Evolutionary conservation across 345 rosid genomes (phyloP), one percentile per base, ranked within the genome.

Genomic region (Corchorus olitorius): DNA sequence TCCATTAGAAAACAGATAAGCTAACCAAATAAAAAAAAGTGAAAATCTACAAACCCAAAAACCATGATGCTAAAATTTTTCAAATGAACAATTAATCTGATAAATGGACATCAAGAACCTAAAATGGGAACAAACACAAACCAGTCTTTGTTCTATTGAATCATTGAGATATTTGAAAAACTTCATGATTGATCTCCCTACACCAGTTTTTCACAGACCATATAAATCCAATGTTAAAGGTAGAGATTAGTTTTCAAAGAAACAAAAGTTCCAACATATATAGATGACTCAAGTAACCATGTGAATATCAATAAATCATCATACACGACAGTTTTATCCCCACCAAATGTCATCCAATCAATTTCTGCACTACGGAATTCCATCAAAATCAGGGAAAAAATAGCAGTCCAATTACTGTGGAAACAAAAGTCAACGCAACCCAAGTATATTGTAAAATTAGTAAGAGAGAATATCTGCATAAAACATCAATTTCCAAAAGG

Each of bases 1-100:
- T 4, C 72, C 41, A 48, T 80, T 48, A 77, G 80, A 34, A 60
- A 70, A 72, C 50, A 7, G 43, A 65, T 33, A 39, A 68, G 20
- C 53, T 8, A 64, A 75, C 61, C 49, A 67, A 72, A 63, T 58
- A 70, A 56, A 54, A 19, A 3, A 17, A 72, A 63, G 2, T 1
- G 1, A 17, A 56, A 64, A 65, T 10, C 14, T 45, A 2, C 3
- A 43, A 59, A 11, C 58, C 22, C 66, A 34, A 11, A 45, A 66
- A 72, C 35, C 46, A 20, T 43, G 27, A 27, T 1, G 20, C 19
- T 65, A 7, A 65, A 73, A 20, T 12, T 11, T 34, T 14, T 27
- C 27, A 58, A 60, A 56, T 62, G n/a, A 58, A 59, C 34, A 72
- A 19, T 20, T 37, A 22, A 66, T 8, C 20, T 7, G 34, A 9